Base-by-base conservation (phyloP, 2,329 filamentous ascomycete genomes). In the Fusarium cyanostomum region DNA sequence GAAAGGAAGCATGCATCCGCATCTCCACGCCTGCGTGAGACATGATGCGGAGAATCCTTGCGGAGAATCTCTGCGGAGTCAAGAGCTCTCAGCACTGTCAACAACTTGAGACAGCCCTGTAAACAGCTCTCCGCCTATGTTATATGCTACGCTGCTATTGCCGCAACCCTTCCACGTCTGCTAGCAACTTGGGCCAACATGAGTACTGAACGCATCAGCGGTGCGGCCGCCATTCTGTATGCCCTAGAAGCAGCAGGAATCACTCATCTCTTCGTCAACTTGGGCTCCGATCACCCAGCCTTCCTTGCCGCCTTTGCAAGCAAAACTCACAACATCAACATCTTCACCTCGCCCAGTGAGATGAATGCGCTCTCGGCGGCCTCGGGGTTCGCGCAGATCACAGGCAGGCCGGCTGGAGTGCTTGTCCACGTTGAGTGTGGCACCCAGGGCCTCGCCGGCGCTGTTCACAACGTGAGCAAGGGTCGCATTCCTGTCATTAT, bases 261-360 rank as follows among this genome's bases (percentile, higher is more conserved):
- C 44, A 80, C 75, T 28, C 77, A 83, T 73, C 78, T 81, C 54
- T 84, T 84, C 46, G 82, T 83, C 39, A 84, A 84, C 55, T 70
- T 84, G 8, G 82, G 82, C n/a, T 83, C 81, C 3, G 82, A 84
- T 52, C 82, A 76, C 11, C 73, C 74, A 2, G 67, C 68, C 7
- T 70, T 76, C 21, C 33, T 76, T 0, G 65, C 68, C 27, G 70
- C 72, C 0, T 74, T 75, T 27, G 64, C 68, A 4, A 67, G 64
- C 48, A 72, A 68, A 21, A 57, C 63, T 8, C 55, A 71, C 7
- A 59, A 56, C 6, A 64, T 74, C 28, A 42, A 62, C 15, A 65
- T 75, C 12, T 62, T 73, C 48, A 75, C 73, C 5, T 73, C 71
- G 5, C 73, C 73, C 0, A 74, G 74, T 30, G 73, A 75, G 61